These are phyloP conservation scores for Lepidopterella palustris DNA, from an alignment of 495 filamentous ascomycete species.

Conservation along the genomic window DNA sequence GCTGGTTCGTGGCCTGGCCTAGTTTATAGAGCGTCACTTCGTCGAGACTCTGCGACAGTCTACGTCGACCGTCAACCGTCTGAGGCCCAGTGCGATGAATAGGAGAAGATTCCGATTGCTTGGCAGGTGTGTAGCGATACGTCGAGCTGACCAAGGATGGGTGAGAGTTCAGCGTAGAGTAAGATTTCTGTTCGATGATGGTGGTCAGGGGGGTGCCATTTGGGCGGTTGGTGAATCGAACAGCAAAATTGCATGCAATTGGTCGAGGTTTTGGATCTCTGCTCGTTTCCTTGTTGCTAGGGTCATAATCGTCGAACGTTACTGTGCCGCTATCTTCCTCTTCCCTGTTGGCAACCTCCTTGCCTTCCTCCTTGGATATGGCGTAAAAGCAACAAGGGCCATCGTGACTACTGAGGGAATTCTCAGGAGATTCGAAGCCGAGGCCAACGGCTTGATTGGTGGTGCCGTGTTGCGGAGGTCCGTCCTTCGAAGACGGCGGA, in stretches of 20 bases:
- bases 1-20: neutral
- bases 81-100: neutral
- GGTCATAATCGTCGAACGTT: neutral
- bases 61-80: neutral
- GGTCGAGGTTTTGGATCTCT: neutral
- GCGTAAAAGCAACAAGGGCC: too few species aligned
- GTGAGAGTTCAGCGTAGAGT: slow-evolving; percentile 12
- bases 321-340: neutral
- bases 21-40: neutral
- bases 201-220: slow-evolving; percentile 14
- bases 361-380: neutral
- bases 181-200: slow-evolving; percentile 20
- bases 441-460: too few species aligned
- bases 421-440: too few species aligned
- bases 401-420: too few species aligned
- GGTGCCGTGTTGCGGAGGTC: too few species aligned
- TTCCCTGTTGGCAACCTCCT: neutral
- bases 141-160: neutral
- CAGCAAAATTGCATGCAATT: slow-evolving; percentile 7
- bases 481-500: too few species aligned
- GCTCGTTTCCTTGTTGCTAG: slow-evolving; percentile 1
- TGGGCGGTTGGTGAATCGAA: slow-evolving; percentile 12
- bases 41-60: neutral
- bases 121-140: slow-evolving; percentile 2
- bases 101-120: neutral